Base-by-base conservation (phyloP, 1,284 basidiomycete species). In the Tausonia pullulans region DNA sequence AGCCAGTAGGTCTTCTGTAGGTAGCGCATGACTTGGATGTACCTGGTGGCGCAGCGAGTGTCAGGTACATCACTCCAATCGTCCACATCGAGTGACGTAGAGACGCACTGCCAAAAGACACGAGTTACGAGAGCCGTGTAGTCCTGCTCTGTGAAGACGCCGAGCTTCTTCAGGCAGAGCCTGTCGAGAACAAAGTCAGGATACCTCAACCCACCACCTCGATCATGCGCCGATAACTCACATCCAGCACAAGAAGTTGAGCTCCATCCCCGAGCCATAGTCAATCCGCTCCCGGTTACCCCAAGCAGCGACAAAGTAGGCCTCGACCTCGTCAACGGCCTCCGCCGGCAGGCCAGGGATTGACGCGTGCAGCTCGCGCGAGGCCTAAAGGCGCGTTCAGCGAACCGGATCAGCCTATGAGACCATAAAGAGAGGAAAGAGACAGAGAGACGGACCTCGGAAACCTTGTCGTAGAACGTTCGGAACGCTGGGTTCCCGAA, bases 401-500 rank as follows among this genome's bases (percentile, higher is more conserved):
- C 3, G 83, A 56, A 61, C 70, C 62, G 27, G 63, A 48, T 65
- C 52, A 69, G 67, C 58, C n/a, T 54, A 6, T 27, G 43, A 41
- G 5, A 48, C 39, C 44, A 56, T 44, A 13, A 14, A 8, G 70
- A 60, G 27, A 27, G 50, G 51, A 62, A 45, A 60, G 63, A 49
- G 69, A 67, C 16, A 70, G 66, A 50, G 40, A 67, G 40, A 72
- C 81, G 69, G 70, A 87, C 89, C 75, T 87, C 81, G 16, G 78
- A 73, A 13, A 98, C 79, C 71, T 84, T 84, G 75, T 95, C 90
- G 72, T 95, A 91, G 72, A 98, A 94, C 0, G 83, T 84, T 71
- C 88, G 82, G 78, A 99, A 99, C 0, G 95, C 95, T 1, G 95
- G 94, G 75, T 99, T 99, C 2, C 95, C 96, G 71, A 99, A 99